Conservation (phyloP, 2,329 filamentous ascomycete genomes). For the Fusarium pilosicola region DNA sequence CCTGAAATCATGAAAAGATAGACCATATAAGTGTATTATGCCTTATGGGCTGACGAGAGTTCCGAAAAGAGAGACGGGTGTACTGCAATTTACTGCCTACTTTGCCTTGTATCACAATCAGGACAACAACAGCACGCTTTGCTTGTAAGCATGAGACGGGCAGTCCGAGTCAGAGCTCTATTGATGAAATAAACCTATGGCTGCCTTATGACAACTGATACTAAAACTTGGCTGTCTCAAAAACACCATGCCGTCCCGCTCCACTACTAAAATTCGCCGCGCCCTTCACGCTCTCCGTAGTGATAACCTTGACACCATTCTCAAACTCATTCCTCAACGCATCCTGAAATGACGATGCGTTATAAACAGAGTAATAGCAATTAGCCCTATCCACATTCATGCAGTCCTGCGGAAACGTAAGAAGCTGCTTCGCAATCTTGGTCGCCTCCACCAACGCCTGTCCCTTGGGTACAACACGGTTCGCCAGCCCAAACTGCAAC, state of each 20-base stretch:
- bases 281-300: slow-evolving; percentile 3
- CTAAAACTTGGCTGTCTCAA: slow-evolving; percentile 1
- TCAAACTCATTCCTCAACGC: slow-evolving; percentile 21
- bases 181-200: too few species aligned
- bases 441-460: slow-evolving; percentile 7
- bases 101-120: background rate
- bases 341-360: slow-evolving; percentile 3
- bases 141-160: fast-evolving
- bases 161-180: too few species aligned
- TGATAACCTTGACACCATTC: background rate
- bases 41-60: background rate
- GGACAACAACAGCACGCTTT: fast-evolving
- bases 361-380: slow-evolving; percentile 8
- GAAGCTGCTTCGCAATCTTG: slow-evolving; percentile 16
- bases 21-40: background rate
- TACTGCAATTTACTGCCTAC: background rate
- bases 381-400: slow-evolving; percentile 4
- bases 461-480: slow-evolving; percentile 3
- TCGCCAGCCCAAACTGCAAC: slow-evolving; percentile 12
- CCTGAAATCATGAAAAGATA: background rate
- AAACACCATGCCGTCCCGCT: background rate
- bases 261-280: background rate
- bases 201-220: fast-evolving
- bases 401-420: slow-evolving; percentile 3
- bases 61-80: background rate